Evolutionary conservation across 495 filamentous ascomycete genomes (phyloP).

Genomic region (Hyaloscypha variabilis): DNA sequence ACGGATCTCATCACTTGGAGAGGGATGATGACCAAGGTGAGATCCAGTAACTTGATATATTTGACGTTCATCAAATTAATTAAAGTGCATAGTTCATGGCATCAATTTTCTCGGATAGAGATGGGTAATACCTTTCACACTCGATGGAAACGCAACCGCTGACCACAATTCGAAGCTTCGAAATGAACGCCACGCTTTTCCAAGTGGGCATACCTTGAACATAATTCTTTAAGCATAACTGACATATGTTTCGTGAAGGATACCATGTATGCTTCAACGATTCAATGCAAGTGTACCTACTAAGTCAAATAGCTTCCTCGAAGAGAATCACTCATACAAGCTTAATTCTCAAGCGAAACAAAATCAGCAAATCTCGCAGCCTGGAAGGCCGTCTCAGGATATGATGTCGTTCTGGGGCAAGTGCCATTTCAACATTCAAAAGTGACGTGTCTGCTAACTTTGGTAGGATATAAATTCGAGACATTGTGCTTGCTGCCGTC

Average conservation of each 20-base stretch:
- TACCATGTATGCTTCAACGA: constrained; percentile 62
- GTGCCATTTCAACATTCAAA: constrained; percentile 25
- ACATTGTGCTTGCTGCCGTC: constrained; percentile 73
- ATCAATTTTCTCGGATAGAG: constrained; percentile 76
- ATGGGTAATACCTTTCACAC: constrained; percentile 59
- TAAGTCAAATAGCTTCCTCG: constrained; percentile 72
- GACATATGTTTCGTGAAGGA: constrained; percentile 52
- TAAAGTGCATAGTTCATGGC: constrained; percentile 93
- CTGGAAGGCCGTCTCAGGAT: constrained; percentile 62
- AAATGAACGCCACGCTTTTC: constrained; percentile 92
- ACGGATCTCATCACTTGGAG: constrained; percentile 91
- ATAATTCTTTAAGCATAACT: constrained; percentile 13
- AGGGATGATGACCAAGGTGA: constrained; percentile 97
- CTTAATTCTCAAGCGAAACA: constrained; percentile 47
- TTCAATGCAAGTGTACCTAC: constrained; percentile 2
- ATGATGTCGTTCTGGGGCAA: constrained; percentile 68
- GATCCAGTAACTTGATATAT: too few relatives aligned
- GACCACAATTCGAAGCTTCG: constrained; percentile 61
- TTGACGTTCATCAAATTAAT: too few relatives aligned
- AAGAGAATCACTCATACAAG: constrained; percentile 81
- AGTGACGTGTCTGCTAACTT: not conserved
- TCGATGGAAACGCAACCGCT: not conserved
- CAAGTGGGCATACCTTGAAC: constrained; percentile 61
- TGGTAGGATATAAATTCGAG: constrained; percentile 93
- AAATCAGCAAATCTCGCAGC: constrained; percentile 51